Conservation (phyloP, 495 filamentous ascomycete genomes). For the Trichoderma orchidacearum region DNA sequence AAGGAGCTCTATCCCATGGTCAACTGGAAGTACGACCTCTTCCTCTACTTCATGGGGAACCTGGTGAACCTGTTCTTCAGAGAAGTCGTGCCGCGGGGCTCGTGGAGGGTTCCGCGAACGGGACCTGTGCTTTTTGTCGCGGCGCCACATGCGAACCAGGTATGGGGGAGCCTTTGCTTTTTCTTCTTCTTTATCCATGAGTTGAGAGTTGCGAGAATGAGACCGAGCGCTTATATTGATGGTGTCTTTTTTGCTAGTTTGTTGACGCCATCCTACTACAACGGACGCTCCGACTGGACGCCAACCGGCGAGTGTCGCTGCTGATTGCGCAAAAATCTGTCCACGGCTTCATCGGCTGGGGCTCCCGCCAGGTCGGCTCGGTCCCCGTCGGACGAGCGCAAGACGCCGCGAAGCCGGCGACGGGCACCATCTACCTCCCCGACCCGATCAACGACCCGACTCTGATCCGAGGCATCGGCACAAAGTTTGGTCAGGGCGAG, state of each 20-base stretch:
- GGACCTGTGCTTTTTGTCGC: slow-evolving; percentile 93
- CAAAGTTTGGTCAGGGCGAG: slow-evolving; percentile 57
- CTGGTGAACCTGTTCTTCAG: slow-evolving; percentile 93
- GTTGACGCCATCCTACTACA: slow-evolving; percentile 91
- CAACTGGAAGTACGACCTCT: slow-evolving; percentile 65
- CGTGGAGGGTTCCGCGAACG: slow-evolving; percentile 79
- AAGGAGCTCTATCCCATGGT: slow-evolving; percentile 56
- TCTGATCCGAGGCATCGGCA: slow-evolving; percentile 74
- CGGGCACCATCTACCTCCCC: slow-evolving; percentile 79
- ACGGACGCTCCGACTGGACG: slow-evolving; percentile 73
- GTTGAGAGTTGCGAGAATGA: background rate
- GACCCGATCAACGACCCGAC: slow-evolving; percentile 74
- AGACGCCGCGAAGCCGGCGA: slow-evolving; percentile 68
- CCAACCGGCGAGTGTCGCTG: slow-evolving; percentile 76
- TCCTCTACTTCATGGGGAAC: slow-evolving; percentile 72
- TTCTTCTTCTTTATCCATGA: background rate
- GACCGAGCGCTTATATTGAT: background rate
- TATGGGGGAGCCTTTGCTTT: too few relatives aligned
- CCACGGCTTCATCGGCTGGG: slow-evolving; percentile 72
- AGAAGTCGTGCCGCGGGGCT: slow-evolving; percentile 86
- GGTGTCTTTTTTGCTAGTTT: slow-evolving; percentile 43
- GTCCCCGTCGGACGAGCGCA: slow-evolving; percentile 83
- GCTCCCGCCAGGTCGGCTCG: slow-evolving; percentile 65
- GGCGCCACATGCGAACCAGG: slow-evolving; percentile 98
- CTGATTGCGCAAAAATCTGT: slow-evolving; percentile 94